Evolutionary conservation across 2,329 filamentous ascomycete species (phyloP).

Genomic region (Neobulgaria alba): DNA sequence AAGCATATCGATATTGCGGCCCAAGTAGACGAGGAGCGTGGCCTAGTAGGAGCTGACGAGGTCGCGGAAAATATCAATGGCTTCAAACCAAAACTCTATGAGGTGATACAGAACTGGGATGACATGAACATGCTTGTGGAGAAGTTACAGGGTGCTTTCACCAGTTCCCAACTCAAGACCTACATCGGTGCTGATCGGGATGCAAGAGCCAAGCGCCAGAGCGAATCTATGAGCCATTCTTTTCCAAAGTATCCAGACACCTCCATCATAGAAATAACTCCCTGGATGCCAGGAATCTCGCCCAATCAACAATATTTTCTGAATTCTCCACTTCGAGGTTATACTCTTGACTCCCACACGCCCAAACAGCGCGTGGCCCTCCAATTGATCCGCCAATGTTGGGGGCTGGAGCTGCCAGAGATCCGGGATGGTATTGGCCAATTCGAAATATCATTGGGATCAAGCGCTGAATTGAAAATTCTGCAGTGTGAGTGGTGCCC

Average conservation of each 20-base stretch:
- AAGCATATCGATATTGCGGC: slow-evolving; percentile 26
- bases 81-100: slow-evolving; percentile 17
- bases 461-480: too few relatives aligned
- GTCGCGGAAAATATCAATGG: slow-evolving; percentile 25
- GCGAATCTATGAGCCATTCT: too few relatives aligned
- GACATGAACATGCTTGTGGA: slow-evolving; percentile 23
- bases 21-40: slow-evolving; percentile 23
- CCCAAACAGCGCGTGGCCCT: slow-evolving; percentile 23
- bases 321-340: slow-evolving; percentile 20
- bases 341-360: slow-evolving; percentile 22
- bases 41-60: slow-evolving; percentile 21
- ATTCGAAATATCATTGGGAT: slow-evolving; percentile 24
- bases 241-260: slow-evolving; percentile 1
- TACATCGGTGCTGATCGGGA: slow-evolving; percentile 16
- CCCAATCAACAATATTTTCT: slow-evolving; percentile 17
- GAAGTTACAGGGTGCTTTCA: slow-evolving; percentile 24
- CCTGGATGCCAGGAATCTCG: slow-evolving; percentile 25
- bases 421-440: slow-evolving; percentile 24
- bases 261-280: slow-evolving; percentile 14
- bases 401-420: slow-evolving; percentile 25
- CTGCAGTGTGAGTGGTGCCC: too few relatives aligned
- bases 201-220: slow-evolving; percentile 1
- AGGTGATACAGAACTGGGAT: slow-evolving; percentile 18
- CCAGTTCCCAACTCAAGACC: slow-evolving; percentile 21
- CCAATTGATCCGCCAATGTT: slow-evolving; percentile 24